Conservation (phyloP, 129 eudicot genomes). For the carrot (Daucus carota) region DNA sequence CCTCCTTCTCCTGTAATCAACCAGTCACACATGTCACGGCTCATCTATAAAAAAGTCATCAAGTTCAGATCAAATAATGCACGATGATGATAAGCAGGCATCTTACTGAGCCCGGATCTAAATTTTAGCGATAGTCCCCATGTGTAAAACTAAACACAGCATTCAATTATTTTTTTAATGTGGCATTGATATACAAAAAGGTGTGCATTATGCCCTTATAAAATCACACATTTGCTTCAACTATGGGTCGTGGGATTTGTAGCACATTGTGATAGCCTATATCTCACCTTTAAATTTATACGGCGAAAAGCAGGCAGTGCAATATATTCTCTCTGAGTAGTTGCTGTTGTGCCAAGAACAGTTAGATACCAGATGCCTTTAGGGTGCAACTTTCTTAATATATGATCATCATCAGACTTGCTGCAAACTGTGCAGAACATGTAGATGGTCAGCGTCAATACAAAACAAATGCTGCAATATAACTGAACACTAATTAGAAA, state of each 20-base stretch:
- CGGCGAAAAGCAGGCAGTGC: slow-evolving; percentile 95
- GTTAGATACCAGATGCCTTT: slow-evolving; percentile 79
- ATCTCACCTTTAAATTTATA: slow-evolving; percentile 69
- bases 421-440: slow-evolving; percentile 19
- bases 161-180: not conserved
- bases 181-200: too few relatives aligned
- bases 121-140: too few relatives aligned
- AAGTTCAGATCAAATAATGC: too few relatives aligned
- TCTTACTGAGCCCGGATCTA: too few relatives aligned
- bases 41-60: too few relatives aligned
- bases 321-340: slow-evolving; percentile 86
- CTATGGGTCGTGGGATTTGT: not conserved
- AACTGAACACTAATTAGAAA: not conserved
- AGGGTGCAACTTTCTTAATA: slow-evolving; percentile 62
- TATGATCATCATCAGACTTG: slow-evolving; percentile 64
- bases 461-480: not conserved
- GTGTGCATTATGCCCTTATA: not conserved
- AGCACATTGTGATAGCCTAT: not conserved
- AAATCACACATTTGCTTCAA: not conserved
- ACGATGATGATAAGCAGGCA: too few relatives aligned
- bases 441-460: not conserved
- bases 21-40: too few relatives aligned
- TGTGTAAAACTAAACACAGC: not conserved
- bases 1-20: too few relatives aligned
- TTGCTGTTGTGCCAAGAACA: slow-evolving; percentile 85